Evolutionary conservation across 2,329 filamentous ascomycete species (phyloP), one percentile per base, ranked within the genome.

Genomic region (Lachnellula suecica): DNA sequence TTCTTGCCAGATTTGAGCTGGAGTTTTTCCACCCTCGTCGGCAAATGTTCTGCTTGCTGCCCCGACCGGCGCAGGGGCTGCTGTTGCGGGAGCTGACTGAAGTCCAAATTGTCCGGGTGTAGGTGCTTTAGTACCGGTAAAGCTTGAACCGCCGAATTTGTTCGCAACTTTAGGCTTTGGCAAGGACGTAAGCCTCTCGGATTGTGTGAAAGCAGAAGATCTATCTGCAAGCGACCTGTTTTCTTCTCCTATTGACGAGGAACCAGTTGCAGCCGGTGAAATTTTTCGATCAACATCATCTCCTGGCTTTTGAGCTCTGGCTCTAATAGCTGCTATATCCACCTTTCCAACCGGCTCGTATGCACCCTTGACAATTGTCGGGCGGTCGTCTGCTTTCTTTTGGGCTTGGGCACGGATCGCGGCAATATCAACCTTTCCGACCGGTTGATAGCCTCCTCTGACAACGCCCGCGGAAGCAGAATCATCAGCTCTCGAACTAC

Each of bases 321-420:
- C 87, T 59, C 90, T 84, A 66, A 99, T 97, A 20, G 93, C 92
- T 40, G 90, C 90, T 71, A 99, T 97, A 63, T 99, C 94, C 9
- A 99, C 93, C 73, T 97, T 97, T 43, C 94, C 94, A 19, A 97
- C 79, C 2, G 94, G 94, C 70, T 97, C 89, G 67, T 99, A 99
- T 22, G 92, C 83, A 38, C 94, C 94, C 72, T 96, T 97, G 19
- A 97, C 89, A 4, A 84, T 82, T 1, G 87, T 82, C 3, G 94
- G 94, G 50, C 91, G 81, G 61, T 96, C 88, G 65, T 97, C 91
- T 42, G 79, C 79, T 71, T 69, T 77, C 63, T 76, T 85, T 76
- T 78, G 85, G 66, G 73, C 91, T 75, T 81, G 90, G 68, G 78
- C 85, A 58, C 94, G 84, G 61, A 99, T 88, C 34, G 91, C 92